Conservation (phyloP, 257 asterid species). For the Nicotiana tomentosiformis region DNA sequence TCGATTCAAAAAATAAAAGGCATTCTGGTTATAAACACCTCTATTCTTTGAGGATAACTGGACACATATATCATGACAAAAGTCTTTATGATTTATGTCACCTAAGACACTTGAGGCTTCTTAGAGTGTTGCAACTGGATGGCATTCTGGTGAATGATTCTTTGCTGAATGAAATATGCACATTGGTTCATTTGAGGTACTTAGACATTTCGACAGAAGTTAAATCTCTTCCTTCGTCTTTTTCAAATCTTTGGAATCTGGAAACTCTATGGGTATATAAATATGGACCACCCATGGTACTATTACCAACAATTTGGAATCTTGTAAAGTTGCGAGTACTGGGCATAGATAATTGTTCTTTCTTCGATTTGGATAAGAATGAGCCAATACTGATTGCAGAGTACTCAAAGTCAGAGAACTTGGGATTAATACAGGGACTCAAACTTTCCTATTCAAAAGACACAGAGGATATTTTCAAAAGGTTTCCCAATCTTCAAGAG, state of each 20-base stretch:
- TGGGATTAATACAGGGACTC: neutral
- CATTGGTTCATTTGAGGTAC: neutral
- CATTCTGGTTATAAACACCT: slow-evolving; percentile 9
- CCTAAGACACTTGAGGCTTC: slow-evolving; percentile 10
- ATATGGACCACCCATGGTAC: fast-evolving
- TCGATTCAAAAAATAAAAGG: neutral
- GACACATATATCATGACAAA: too few species aligned
- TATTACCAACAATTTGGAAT: neutral
- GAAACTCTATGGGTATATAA: neutral
- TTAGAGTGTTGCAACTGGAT: slow-evolving; percentile 13
- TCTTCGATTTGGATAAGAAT: neutral
- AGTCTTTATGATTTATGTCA: neutral
- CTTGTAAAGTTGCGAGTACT: neutral
- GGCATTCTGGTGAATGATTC: neutral
- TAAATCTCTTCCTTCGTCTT: neutral
- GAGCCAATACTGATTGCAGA: neutral
- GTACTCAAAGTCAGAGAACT: neutral
- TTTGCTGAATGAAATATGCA: slow-evolving; percentile 4
- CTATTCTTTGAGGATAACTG: neutral
- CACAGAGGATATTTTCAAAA: neutral
- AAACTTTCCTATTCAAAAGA: neutral
- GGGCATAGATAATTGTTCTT: fast-evolving
- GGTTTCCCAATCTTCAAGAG: neutral
- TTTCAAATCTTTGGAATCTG: neutral
- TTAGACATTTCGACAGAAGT: neutral